Evolutionary conservation across 257 asterid species (phyloP), one percentile per base, ranked within the genome.

Genomic region (Leptodermis oblonga): DNA sequence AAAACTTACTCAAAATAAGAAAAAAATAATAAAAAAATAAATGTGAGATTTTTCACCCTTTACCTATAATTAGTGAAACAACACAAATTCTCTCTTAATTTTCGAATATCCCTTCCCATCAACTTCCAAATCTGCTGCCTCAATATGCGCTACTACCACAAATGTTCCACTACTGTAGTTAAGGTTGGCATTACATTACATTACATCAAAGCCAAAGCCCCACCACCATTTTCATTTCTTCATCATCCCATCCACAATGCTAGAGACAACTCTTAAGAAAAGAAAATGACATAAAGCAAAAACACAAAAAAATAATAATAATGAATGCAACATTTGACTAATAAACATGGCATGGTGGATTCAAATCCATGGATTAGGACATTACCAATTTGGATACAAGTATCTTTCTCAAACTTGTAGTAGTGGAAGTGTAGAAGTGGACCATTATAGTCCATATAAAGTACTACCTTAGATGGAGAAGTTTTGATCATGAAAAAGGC

Each of bases 101-200:
- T 6, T 34, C 4, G 39, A 34, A 34, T 34, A 6, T 34, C 6
- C 39, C 6, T 34, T 34, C 12, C 70, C 61, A 48, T 23, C 42
- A 18, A 48, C 46, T 48, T 66, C 61, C 70, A 66, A 20, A 48
- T 7, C 31, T 66, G 70, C 60, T 31, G 31, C 46, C 70, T 28
- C 46, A 22, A 52, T 23, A 34, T 15, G 26, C 28, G 58, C 58
- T 7, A 3, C 37, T 13, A n/a, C 62, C 39, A 3, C 26, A 26
- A 2, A 26, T 55, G 4, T 23, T 54, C 62, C 3, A 28, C 33
- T 43, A 4, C 17, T 10, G 18, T 12, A 43, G 17, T 13, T n/a
- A n/a, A n/a, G n/a, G 49, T 10, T 43, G 2, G 49, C 14, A 43
- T 12, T 14, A 56, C 62, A 46, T 45, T 42, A 45, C 45, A 39